These are phyloP conservation scores for Porodaedalea pini DNA, from an alignment of 1,284 basidiomycete species.

Conservation along the genomic window DNA sequence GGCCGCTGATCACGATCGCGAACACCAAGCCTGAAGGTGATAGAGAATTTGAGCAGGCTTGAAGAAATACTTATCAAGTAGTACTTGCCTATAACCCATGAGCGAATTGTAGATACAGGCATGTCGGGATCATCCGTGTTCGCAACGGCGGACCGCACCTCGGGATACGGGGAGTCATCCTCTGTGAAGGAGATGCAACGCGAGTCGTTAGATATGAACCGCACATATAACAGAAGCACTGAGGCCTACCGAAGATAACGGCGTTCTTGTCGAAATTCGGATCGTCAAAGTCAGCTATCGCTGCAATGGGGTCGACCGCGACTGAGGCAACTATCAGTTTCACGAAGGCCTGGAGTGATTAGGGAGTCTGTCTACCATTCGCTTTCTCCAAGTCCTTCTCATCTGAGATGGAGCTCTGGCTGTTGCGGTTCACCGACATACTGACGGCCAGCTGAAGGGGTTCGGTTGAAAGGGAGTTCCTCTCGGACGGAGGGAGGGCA, in stretches of 20 bases:
- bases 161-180: constrained; percentile 32
- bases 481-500: constrained; percentile 1
- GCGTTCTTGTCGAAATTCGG: constrained; percentile 22
- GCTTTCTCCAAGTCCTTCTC: constrained; percentile 19
- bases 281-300: constrained; percentile 21
- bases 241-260: constrained; percentile 12
- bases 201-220: background rate
- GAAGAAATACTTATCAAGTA: constrained; percentile 45
- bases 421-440: constrained; percentile 11
- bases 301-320: background rate
- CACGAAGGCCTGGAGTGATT: too few species aligned
- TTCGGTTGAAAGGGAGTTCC: background rate
- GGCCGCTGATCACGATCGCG: constrained; percentile 46
- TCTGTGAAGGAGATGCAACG: background rate
- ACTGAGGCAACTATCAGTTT: too few species aligned
- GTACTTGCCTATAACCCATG: constrained; percentile 34
- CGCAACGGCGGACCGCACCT: constrained; percentile 36
- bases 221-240: background rate
- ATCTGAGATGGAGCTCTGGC: constrained; percentile 17
- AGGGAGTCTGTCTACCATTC: constrained; percentile 13
- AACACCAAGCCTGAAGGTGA: constrained; percentile 32
- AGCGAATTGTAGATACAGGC: constrained; percentile 36
- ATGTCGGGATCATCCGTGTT: constrained; percentile 25
- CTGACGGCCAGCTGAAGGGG: background rate
- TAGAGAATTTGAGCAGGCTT: constrained; percentile 19